A percentile compares a stretch with the other conserved stretches of the same genome.
phyloP scores from a whole-genome alignment of 345 rosid species.

The Barbarea vulgaris region DNA sequence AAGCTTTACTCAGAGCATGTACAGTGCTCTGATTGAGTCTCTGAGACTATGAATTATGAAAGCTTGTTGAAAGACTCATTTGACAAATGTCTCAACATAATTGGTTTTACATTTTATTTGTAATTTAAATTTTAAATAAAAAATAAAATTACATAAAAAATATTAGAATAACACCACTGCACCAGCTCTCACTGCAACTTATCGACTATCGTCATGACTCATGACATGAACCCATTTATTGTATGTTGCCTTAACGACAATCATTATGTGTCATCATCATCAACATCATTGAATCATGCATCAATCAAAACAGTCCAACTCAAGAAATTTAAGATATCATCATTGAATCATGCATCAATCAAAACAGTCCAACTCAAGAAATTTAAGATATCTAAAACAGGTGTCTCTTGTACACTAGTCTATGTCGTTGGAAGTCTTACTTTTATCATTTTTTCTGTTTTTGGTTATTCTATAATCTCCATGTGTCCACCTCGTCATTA shows the following conservation, averaged over 20 bases:
- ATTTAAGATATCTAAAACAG: conserved; percentile 21
- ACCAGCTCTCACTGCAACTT: too few relatives aligned
- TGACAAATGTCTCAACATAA: too few relatives aligned
- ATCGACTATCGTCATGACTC: not conserved
- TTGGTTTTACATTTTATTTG: too few relatives aligned
- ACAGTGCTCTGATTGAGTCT: too few relatives aligned
- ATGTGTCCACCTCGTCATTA: not conserved
- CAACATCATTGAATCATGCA: not conserved
- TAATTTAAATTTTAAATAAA: too few relatives aligned
- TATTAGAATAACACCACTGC: too few relatives aligned
- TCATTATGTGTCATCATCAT: conserved; percentile 5
- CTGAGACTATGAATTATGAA: too few relatives aligned
- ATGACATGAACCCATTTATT: conserved; percentile 16
- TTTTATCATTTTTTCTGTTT: not conserved
- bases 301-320: not conserved
- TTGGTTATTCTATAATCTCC: not conserved
- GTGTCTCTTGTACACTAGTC: conserved; percentile 12
- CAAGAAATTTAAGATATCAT: not conserved
- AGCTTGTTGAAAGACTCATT: too few relatives aligned
- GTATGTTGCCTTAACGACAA: conserved; percentile 21
- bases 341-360: not conserved
- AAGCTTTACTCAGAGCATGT: not conserved
- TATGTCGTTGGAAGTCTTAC: conserved; percentile 3
- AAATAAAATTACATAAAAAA: too few relatives aligned
- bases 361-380: too few relatives aligned